Percentiles rank a stretch among this genome's conserved stretches.
Evolutionary conservation across 768 basidiomycete genomes (phyloP).

Genomic region (Polyporus arcularius): DNA sequence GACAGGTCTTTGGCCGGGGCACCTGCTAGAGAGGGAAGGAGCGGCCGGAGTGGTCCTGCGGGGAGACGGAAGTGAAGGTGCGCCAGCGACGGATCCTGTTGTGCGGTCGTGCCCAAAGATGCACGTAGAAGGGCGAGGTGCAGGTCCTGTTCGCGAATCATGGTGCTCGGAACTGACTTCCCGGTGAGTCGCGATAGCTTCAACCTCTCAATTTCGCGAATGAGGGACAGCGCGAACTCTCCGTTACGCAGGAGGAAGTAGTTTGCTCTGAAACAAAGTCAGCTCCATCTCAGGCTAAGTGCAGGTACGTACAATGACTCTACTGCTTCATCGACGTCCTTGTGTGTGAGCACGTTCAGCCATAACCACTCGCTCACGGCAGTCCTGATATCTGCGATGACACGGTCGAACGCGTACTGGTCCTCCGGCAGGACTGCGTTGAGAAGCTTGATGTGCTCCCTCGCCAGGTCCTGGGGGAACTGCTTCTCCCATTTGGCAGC

Average conservation of each 20-base stretch:
- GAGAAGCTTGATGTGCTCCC: constrained; percentile 64
- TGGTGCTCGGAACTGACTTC: constrained; percentile 61
- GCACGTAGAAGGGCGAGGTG: constrained; percentile 86
- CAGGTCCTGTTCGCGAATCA: constrained; percentile 90
- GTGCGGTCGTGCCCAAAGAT: constrained; percentile 85
- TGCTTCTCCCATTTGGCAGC: constrained; percentile 78
- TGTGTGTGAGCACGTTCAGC: constrained; percentile 82
- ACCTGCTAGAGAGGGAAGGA: constrained; percentile 69
- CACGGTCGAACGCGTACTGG: constrained; percentile 72
- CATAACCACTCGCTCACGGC: constrained; percentile 94
- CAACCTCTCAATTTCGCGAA: constrained; percentile 84
- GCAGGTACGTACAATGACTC: constrained; percentile 69
- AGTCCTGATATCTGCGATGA: constrained; percentile 72
- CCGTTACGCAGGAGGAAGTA: constrained; percentile 90
- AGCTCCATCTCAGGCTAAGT: constrained; percentile 13
- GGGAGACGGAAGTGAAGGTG: constrained; percentile 77
- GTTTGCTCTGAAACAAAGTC: constrained; percentile 57
- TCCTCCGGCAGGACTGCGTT: constrained; percentile 74
- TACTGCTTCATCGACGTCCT: constrained; percentile 82
- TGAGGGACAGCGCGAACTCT: constrained; percentile 81
- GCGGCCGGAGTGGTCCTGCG: constrained; percentile 77
- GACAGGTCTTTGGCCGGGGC: constrained; percentile 36
- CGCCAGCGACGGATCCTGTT: constrained; percentile 78
- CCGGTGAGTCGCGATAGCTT: constrained; percentile 76
- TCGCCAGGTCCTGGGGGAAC: constrained; percentile 65